Percentiles rank a stretch among this genome's conserved stretches.
These are phyloP conservation scores for Mortierella sp. DNA, from an alignment of 371 early-diverging fungal genomes.

Conservation along the genomic window DNA sequence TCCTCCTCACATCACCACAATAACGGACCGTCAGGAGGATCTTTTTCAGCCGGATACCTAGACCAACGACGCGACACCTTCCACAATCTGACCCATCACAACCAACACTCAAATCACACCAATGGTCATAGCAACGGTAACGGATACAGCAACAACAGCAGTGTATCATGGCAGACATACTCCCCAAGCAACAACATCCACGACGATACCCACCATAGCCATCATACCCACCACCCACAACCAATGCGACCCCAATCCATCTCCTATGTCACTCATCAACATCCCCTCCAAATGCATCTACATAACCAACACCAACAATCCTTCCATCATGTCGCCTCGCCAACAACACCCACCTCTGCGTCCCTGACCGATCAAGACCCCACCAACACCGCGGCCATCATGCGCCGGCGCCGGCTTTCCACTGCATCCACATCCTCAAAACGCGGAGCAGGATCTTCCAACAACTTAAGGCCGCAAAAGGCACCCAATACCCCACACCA, in stretches of 20 bases:
- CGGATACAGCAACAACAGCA: not conserved
- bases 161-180: not conserved
- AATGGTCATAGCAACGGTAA: not conserved
- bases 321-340: not conserved
- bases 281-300: not conserved
- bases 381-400: not conserved
- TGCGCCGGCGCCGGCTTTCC: slow-evolving; percentile 37
- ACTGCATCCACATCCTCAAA: slow-evolving; percentile 32
- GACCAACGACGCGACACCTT: slow-evolving; percentile 31
- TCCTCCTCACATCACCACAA: not conserved
- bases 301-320: not conserved
- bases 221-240: not conserved
- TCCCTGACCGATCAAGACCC: slow-evolving; percentile 7
- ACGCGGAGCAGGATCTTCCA: slow-evolving; percentile 20
- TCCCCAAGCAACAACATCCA: not conserved
- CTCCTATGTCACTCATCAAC: not conserved
- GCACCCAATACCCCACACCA: slow-evolving; percentile 57
- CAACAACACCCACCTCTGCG: not conserved
- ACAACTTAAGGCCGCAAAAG: slow-evolving; percentile 26
- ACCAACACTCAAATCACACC: not conserved
- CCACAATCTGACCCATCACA: slow-evolving; percentile 20
- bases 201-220: not conserved
- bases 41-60: slow-evolving; percentile 22
- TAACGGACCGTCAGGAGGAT: not conserved
- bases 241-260: slow-evolving; percentile 1